Conservation (phyloP, 345 rosid genomes). For the Eutrema japonicum region DNA sequence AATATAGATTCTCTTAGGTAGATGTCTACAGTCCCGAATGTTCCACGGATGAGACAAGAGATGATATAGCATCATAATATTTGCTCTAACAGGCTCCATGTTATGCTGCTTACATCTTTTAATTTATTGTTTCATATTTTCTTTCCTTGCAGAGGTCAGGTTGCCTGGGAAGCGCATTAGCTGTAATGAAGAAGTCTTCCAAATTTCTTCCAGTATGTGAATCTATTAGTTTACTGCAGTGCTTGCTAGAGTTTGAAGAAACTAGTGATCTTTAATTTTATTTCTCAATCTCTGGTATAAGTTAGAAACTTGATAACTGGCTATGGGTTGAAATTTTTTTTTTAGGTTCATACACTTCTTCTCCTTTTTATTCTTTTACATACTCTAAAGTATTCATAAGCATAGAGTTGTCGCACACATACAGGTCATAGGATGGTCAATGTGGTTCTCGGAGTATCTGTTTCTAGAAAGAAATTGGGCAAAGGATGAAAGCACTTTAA, state of each 20-base stretch:
- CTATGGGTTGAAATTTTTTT: background rate
- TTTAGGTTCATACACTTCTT: constrained; percentile 8
- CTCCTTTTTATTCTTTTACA: background rate
- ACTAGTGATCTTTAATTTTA: background rate
- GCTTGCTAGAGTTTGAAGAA: constrained; percentile 9
- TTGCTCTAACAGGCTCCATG: constrained; percentile 5
- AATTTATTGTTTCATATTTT: constrained; percentile 33
- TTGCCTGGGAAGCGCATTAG: constrained; percentile 90
- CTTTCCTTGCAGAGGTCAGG: constrained; percentile 73
- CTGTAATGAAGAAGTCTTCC: constrained; percentile 95
- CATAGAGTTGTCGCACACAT: constrained; percentile 12
- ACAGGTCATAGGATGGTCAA: constrained; percentile 99
- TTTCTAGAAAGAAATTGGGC: constrained; percentile 95
- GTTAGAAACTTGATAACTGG: background rate
- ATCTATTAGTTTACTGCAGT: constrained; percentile 14
- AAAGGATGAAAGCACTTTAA: constrained; percentile 82
- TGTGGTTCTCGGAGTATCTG: constrained; percentile 98
- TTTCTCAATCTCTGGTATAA: constrained; percentile 8
- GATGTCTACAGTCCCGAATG: constrained; percentile 1
- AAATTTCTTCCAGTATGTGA: constrained; percentile 86
- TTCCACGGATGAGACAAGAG: constrained; percentile 11
- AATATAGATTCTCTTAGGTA: constrained; percentile 20
- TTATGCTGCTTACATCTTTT: constrained; percentile 34
- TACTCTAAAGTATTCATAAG: constrained; percentile 26
- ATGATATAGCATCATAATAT: constrained; percentile 13